Evolutionary conservation across 169 alveolate genomes (phyloP).

Genomic region (Ichthyophthirius multifiliis): DNA sequence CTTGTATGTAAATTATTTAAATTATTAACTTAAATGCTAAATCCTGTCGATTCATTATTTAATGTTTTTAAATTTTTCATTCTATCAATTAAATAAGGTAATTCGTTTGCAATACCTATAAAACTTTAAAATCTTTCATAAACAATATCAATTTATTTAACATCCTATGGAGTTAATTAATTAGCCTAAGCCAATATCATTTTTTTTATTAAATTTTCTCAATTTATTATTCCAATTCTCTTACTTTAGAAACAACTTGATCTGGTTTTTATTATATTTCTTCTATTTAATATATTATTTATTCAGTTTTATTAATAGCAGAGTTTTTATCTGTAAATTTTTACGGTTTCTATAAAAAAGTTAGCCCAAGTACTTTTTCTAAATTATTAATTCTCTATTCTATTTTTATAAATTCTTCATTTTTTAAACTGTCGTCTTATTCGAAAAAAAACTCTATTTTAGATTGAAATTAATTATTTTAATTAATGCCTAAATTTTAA

Average conservation of each 20-base stretch:
- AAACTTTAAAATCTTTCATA: neutral
- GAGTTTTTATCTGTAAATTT: neutral
- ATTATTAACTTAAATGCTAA: too few relatives aligned
- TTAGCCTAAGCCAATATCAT: neutral
- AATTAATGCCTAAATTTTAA: neutral
- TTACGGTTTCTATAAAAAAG: neutral
- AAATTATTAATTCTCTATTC: neutral
- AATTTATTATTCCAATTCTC: neutral
- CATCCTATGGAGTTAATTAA: neutral
- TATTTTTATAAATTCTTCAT: neutral
- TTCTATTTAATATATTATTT: neutral
- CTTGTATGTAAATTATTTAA: too few relatives aligned
- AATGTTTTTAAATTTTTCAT: slow-evolving; percentile 2
- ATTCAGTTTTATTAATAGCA: neutral
- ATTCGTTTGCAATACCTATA: slow-evolving; percentile 35
- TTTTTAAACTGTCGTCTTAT: neutral
- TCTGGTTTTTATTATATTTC: too few relatives aligned
- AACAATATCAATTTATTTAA: neutral
- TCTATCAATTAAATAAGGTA: slow-evolving; percentile 27
- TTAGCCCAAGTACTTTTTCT: neutral
- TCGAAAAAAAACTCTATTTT: neutral
- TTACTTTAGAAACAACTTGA: too few relatives aligned
- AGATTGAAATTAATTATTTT: neutral
- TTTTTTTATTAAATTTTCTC: neutral
- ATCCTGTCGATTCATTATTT: slow-evolving; percentile 5